phyloP scores from a whole-genome alignment of 108 stramenopile species.

The Poteriospumella lacustris region DNA sequence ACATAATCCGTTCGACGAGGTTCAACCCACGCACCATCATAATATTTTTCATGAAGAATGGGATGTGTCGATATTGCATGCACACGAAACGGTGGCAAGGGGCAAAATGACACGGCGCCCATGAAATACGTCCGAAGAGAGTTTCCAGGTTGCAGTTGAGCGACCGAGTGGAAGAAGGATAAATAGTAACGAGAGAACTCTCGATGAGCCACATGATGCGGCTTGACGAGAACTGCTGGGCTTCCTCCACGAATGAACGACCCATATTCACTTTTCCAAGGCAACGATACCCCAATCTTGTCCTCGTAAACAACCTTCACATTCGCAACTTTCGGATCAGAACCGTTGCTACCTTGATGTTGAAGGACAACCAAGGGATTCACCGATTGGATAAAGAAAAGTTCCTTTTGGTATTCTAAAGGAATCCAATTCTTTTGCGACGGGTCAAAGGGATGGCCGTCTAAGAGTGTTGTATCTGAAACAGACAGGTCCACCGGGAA shows the following conservation, averaged over 20 bases:
- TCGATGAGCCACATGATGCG: neutral
- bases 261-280: neutral
- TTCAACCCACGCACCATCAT: neutral
- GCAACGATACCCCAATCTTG: neutral
- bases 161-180: neutral
- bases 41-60: neutral
- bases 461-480: neutral
- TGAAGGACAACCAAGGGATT: neutral
- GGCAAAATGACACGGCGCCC: slow-evolving; percentile 12
- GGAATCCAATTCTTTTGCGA: slow-evolving; percentile 23
- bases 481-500: neutral
- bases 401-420: neutral
- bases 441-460: neutral
- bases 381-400: neutral
- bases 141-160: neutral
- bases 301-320: neutral
- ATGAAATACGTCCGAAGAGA: slow-evolving; percentile 23
- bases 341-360: neutral
- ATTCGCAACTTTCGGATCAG: neutral
- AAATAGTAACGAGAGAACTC: neutral
- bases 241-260: neutral
- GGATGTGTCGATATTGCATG: neutral
- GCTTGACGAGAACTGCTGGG: neutral
- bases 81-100: neutral
- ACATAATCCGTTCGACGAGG: neutral